Evolutionary conservation across 129 eudicot species (phyloP), one percentile per base, ranked within the genome.

Genomic region (Cynara cardunculus): DNA sequence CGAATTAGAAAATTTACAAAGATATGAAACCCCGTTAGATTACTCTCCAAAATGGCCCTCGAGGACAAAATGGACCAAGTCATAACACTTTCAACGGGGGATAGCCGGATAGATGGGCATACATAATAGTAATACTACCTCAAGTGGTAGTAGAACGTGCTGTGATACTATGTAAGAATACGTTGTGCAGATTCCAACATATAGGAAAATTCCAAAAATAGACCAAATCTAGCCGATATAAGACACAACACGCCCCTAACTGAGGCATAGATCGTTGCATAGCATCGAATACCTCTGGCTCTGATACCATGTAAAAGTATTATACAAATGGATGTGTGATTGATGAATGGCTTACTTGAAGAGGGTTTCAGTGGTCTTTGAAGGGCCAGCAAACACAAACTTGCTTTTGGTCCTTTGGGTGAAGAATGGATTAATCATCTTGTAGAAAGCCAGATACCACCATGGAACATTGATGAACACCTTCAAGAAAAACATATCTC

Each of bases 401-500:
- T 94, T 94, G 93, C 98, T 94, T 84, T 91, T 94, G 70, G 97
- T 94, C 72, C 97, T 90, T 80, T 87, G 93, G 14, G 98, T 91
- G 80, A 94, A 85, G 87, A 91, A 89, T 77, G 98, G 93, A 69
- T 88, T 91, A 73, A 94, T 87, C 98, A 94, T 88, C 81, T 85
- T 90, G 67, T 90, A 88, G 89, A 89, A 94, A 72, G 97, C 96
- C 37, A 87, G 81, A 78, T 91, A 91, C 98, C 98, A 94, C 97
- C 97, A 91, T 49, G 98, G 96, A 83, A 91, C 98, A 86, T 94
- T 94, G 84, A 94, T 80, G 71, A 88, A 90, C 83, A 94, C 96
- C 98, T 94, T 53, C 46, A 32, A 78, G 0, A 74, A 79, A 76
- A 27, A 82, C 39, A 69, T 19, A 64, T 56, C 31, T 75, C 62